phyloP scores from a whole-genome alignment of 805 yeast species.

The Ogataea chonburiensis region DNA sequence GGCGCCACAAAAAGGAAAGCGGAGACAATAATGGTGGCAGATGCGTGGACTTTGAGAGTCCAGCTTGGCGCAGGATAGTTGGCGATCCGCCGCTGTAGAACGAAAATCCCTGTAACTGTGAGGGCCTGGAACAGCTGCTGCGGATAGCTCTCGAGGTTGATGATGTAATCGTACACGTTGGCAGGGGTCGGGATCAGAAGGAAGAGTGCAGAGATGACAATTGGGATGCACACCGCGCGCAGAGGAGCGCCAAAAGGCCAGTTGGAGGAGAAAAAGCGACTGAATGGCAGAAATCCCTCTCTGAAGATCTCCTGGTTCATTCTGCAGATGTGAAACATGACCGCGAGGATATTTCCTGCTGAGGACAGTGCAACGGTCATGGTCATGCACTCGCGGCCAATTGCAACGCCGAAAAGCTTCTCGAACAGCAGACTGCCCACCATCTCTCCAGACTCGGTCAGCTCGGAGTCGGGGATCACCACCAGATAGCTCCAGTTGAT shows the following conservation, averaged over 20 bases:
- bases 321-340: slow-evolving; percentile 50
- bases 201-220: slow-evolving; percentile 40
- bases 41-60: slow-evolving; percentile 49
- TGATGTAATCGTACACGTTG: slow-evolving; percentile 50
- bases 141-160: slow-evolving; percentile 53
- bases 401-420: slow-evolving; percentile 45
- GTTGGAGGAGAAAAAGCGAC: slow-evolving; percentile 51
- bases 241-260: slow-evolving; percentile 55
- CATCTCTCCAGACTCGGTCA: slow-evolving; percentile 45
- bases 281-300: slow-evolving; percentile 53
- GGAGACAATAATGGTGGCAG: slow-evolving; percentile 45
- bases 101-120: slow-evolving; percentile 55
- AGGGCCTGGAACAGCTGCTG: slow-evolving; percentile 48
- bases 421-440: slow-evolving; percentile 53
- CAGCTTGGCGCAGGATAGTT: slow-evolving; percentile 49
- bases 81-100: slow-evolving; percentile 52
- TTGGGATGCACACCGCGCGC: slow-evolving; percentile 44
- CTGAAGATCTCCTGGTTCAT: slow-evolving; percentile 57
- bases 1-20: slow-evolving; percentile 52
- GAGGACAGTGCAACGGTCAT: slow-evolving; percentile 52
- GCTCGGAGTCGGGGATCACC: slow-evolving; percentile 49
- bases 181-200: slow-evolving; percentile 45
- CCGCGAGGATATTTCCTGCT: slow-evolving; percentile 57
- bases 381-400: slow-evolving; percentile 50
- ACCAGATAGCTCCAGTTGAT: slow-evolving; percentile 51